Evolutionary conservation across 1,284 basidiomycete genomes (phyloP).

Genomic region (Mycena citricolor): DNA sequence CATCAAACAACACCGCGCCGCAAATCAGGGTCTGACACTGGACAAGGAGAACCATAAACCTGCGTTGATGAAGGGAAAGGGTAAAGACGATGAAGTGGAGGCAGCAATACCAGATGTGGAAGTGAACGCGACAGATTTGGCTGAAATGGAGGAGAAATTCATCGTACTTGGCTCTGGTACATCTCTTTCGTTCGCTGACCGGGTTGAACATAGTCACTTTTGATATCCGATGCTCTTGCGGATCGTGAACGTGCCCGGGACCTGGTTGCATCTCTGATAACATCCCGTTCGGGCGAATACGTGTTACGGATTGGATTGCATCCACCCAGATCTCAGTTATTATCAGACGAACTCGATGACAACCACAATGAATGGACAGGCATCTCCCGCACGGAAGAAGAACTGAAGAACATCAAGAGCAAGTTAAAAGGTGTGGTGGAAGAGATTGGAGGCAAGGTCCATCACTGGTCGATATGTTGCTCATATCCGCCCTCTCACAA

Average conservation of each 20-base stretch:
- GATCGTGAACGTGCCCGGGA: slow-evolving; percentile 59
- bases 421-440: slow-evolving; percentile 53
- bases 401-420: slow-evolving; percentile 48
- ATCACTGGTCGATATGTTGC: slow-evolving; percentile 6
- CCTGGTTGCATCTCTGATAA: slow-evolving; percentile 63
- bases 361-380: slow-evolving; percentile 57
- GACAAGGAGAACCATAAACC: slow-evolving; percentile 27
- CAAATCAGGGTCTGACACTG: slow-evolving; percentile 31
- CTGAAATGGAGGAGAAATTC: slow-evolving; percentile 57
- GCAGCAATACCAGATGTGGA: slow-evolving; percentile 26
- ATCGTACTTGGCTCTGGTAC: slow-evolving; percentile 43
- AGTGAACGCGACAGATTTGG: slow-evolving; percentile 29
- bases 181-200: slow-evolving; percentile 10
- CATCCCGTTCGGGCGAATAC: slow-evolving; percentile 66
- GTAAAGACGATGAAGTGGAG: slow-evolving; percentile 29
- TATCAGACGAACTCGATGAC: slow-evolving; percentile 48
- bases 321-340: slow-evolving; percentile 54
- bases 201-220: slow-evolving; percentile 40
- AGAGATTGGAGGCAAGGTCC: slow-evolving; percentile 75
- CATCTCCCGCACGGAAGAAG: slow-evolving; percentile 44
- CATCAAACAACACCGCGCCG: slow-evolving; percentile 59
- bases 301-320: slow-evolving; percentile 67
- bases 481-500: slow-evolving; percentile 6
- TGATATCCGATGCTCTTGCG: slow-evolving; percentile 44
- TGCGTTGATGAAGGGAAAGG: slow-evolving; percentile 32